Evolutionary conservation across 1,139 yeast genomes (phyloP).

Genomic region (Yamadazyma sp.): DNA sequence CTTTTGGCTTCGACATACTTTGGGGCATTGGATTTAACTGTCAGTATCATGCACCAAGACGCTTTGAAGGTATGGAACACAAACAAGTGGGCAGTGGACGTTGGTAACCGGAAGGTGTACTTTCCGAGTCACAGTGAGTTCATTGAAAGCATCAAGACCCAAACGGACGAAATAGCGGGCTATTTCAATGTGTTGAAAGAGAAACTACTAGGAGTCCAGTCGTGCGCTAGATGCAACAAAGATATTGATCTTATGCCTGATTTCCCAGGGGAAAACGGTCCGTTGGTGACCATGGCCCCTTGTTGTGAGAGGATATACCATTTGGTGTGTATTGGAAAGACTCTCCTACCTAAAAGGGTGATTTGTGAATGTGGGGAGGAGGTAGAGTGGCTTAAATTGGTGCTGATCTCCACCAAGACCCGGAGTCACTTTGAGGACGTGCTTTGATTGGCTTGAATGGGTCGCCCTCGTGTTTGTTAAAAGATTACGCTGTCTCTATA

Average conservation of each 20-base stretch:
- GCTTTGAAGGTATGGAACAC: slow-evolving; percentile 25
- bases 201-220: slow-evolving; percentile 20
- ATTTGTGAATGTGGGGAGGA: slow-evolving; percentile 41
- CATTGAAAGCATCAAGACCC: slow-evolving; percentile 7
- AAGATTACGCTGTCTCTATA: too few relatives aligned
- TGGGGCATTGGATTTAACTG: slow-evolving; percentile 35
- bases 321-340: slow-evolving; percentile 42
- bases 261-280: slow-evolving; percentile 11
- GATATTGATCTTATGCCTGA: slow-evolving; percentile 33
- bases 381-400: slow-evolving; percentile 42
- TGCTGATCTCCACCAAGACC: slow-evolving; percentile 33
- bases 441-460: too few relatives aligned
- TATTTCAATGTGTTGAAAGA: slow-evolving; percentile 20
- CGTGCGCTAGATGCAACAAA: slow-evolving; percentile 29
- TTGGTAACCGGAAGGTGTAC: slow-evolving; percentile 8
- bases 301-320: slow-evolving; percentile 42
- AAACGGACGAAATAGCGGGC: slow-evolving; percentile 2
- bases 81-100: slow-evolving; percentile 26
- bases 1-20: slow-evolving; percentile 46
- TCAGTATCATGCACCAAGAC: slow-evolving; percentile 36
- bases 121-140: slow-evolving; percentile 14
- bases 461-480: too few relatives aligned
- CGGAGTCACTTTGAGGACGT: slow-evolving; percentile 16
- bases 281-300: slow-evolving; percentile 35
- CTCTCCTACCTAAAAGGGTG: slow-evolving; percentile 32